Conservation (phyloP, 805 yeast genomes). For the Ogataea pilisensis region DNA sequence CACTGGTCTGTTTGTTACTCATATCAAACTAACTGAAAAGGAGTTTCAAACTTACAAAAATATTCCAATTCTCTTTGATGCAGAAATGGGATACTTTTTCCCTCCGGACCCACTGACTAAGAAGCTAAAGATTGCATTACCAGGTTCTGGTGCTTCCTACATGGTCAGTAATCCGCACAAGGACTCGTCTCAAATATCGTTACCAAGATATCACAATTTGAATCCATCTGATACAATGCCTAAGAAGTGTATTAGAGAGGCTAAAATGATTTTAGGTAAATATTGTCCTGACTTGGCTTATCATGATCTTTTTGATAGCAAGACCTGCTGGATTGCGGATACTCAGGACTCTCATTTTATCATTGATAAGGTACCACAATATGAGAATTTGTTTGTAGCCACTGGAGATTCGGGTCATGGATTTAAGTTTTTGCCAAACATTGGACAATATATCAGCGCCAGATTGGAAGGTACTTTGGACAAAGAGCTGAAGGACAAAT, state of each 20-base stretch:
- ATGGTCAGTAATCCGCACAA: constrained; percentile 18
- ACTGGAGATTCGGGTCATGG: constrained; percentile 49
- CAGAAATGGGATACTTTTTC: constrained; percentile 45
- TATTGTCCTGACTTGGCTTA: constrained; percentile 39
- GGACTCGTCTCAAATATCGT: constrained; percentile 19
- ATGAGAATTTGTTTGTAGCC: constrained; percentile 34
- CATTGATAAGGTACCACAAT: constrained; percentile 35
- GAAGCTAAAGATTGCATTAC: constrained; percentile 37
- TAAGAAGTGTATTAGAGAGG: constrained; percentile 24
- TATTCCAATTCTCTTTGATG: constrained; percentile 42
- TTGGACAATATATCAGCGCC: constrained; percentile 39
- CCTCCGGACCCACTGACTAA: constrained; percentile 43
- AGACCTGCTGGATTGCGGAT: constrained; percentile 39
- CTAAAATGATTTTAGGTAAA: constrained; percentile 29
- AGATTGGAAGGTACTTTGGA: constrained; percentile 29
- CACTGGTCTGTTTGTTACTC: constrained; percentile 37
- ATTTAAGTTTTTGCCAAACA: constrained; percentile 42
- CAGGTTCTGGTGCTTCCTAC: constrained; percentile 32
- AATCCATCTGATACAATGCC: constrained; percentile 38
- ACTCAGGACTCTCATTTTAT: constrained; percentile 39
- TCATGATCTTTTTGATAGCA: constrained; percentile 32
- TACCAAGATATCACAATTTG: constrained; percentile 36
- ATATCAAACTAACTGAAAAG: constrained; percentile 32
- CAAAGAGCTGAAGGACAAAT: constrained; percentile 20
- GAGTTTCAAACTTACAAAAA: constrained; percentile 35